A percentile compares a stretch with the other conserved stretches of the same genome.
These are phyloP conservation scores for Leccinum longicurvipes DNA, from an alignment of 768 basidiomycete species.

Conservation along the genomic window DNA sequence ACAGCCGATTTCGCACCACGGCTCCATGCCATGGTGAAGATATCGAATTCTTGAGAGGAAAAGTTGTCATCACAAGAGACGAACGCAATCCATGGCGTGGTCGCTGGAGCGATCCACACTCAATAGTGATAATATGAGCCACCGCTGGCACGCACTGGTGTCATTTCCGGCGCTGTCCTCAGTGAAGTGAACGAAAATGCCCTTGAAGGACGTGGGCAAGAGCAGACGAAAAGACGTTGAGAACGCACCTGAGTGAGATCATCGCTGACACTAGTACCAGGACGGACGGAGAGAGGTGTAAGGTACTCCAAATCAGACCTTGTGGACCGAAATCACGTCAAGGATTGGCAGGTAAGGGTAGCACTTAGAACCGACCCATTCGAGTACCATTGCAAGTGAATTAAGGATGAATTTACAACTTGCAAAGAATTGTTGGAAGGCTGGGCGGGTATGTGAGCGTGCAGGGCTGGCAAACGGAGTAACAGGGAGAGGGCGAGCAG, in stretches of 20 bases:
- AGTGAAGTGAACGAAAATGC: conserved; percentile 80
- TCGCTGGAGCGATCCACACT: conserved; percentile 39
- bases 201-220: conserved; percentile 39
- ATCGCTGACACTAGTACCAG: conserved; percentile 33
- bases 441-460: conserved; percentile 67
- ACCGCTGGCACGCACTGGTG: conserved; percentile 48
- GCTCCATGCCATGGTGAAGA: conserved; percentile 78
- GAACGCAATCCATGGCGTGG: conserved; percentile 89
- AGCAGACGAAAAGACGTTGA: not conserved
- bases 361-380: conserved; percentile 37
- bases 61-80: conserved; percentile 80
- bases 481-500: conserved; percentile 2
- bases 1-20: conserved; percentile 81
- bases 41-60: conserved; percentile 57
- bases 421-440: conserved; percentile 64
- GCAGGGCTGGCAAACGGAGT: conserved; percentile 9
- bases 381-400: conserved; percentile 60
- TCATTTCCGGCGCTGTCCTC: conserved; percentile 51
- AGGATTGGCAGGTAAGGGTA: conserved; percentile 1
- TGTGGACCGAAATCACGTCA: conserved; percentile 11
- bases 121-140: conserved; percentile 10
- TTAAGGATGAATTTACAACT: conserved; percentile 36
- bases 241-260: conserved; percentile 55
- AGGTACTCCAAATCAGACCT: conserved; percentile 55
- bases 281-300: conserved; percentile 57